Percentiles rank a stretch among this genome's conserved stretches.
phyloP scores from a whole-genome alignment of 129 eudicot genomes.

The Smallanthus sonchifolius region DNA sequence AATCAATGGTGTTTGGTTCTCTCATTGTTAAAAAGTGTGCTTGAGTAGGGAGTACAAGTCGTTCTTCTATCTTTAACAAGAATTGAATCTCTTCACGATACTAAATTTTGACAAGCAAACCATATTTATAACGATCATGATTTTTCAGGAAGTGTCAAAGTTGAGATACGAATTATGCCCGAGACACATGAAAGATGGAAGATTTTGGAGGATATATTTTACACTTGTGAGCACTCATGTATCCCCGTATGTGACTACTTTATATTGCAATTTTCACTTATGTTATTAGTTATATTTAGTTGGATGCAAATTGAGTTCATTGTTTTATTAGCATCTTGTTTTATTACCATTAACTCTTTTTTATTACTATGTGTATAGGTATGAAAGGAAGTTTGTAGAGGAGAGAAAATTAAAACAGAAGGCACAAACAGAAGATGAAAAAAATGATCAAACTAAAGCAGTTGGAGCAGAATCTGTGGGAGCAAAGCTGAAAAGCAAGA shows the following conservation, averaged over 20 bases:
- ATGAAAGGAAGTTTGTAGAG: conserved; percentile 47
- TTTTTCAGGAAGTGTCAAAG: conserved; percentile 58
- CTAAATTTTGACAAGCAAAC: neutral
- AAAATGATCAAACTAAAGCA: conserved; percentile 28
- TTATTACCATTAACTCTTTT: neutral
- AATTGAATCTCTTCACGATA: neutral
- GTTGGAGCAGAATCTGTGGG: conserved; percentile 23
- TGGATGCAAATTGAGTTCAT: neutral
- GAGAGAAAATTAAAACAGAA: conserved; percentile 39
- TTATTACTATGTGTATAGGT: conserved; percentile 31
- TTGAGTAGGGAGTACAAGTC: neutral
- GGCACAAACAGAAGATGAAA: conserved; percentile 35
- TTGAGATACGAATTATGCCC: conserved; percentile 66
- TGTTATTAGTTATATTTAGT: neutral
- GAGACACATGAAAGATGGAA: conserved; percentile 56
- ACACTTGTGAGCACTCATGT: conserved; percentile 68
- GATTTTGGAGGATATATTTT: conserved; percentile 66
- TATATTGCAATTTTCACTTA: neutral
- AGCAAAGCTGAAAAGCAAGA: conserved; percentile 35
- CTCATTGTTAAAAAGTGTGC: no score
- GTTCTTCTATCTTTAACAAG: neutral
- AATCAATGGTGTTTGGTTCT: neutral
- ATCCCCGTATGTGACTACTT: conserved; percentile 46
- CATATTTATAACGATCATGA: conserved; percentile 10
- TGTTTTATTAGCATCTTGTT: neutral